Evolutionary conservation across 306 rosid genomes (phyloP), one percentile per base, ranked within the genome.

Genomic region (Trifolium subterraneum): DNA sequence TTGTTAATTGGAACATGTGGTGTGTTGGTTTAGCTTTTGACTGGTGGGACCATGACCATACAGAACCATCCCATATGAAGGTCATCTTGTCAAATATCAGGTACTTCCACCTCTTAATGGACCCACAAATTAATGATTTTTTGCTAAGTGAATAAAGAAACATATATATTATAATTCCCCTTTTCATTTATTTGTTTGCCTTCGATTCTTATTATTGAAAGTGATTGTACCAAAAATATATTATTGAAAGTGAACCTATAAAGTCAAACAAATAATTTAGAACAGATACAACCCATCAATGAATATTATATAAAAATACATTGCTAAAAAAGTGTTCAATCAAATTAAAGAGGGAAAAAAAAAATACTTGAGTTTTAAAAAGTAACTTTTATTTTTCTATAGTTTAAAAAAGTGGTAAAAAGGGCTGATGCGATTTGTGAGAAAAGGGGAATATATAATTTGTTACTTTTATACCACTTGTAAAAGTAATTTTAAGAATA

Each of bases 1-100:
- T 75, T 64, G 91, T 77, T 87, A 82, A 85, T 83, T 72, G 70
- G 55, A 88, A 68, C 92, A 92, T 82, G 97, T 92, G 97, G 85
- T 80, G 71, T 88, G 97, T 72, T 82, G 85, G 90, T 70, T 79
- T 56, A 81, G 80, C 82, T 84, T 88, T 85, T 74, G 96, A 80
- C 86, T 66, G 42, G 93, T 92, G 69, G 97, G 97, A 45, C 93
- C 97, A 58, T 78, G 19, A 23, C 84, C 80, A 76, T 86, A 83
- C 88, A 81, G 35, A 85, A 83, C 90, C 93, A 87, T 81, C 87
- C 83, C 81, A 72, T 79, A 44, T 31, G 73, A 84, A 74, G 84
- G 27, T 48, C 74, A 71, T 12, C 68, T 84, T 80, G 55, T 78
- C 76, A 90, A 91, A 87, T 87, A 89, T 84, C 90, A 83, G 51